phyloP scores from a whole-genome alignment of 2,329 filamentous ascomycete species.

The Beauveria varroae region DNA sequence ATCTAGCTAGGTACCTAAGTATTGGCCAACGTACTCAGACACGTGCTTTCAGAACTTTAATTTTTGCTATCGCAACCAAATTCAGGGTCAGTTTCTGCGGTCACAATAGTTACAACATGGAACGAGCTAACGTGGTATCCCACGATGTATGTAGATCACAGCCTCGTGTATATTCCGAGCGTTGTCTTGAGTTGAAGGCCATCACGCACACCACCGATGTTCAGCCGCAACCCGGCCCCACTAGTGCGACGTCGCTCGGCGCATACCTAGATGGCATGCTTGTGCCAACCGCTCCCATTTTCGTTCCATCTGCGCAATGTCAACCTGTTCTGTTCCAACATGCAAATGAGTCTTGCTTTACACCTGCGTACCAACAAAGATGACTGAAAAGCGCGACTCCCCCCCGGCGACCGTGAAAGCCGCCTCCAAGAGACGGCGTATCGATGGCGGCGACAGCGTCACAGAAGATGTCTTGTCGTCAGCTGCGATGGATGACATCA shows the following conservation, averaged over 20 bases:
- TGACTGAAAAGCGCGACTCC: constrained; percentile 3
- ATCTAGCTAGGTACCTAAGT: no score
- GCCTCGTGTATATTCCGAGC: neutral
- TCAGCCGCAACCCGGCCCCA: neutral
- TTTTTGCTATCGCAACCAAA: no score
- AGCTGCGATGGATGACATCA: constrained; percentile 4
- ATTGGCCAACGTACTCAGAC: no score
- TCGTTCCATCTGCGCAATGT: neutral
- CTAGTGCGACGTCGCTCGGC: neutral
- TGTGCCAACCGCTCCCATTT: neutral
- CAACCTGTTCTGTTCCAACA: no score
- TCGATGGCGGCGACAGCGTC: neutral
- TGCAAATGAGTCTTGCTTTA: neutral
- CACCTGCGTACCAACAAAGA: neutral
- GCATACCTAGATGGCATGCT: neutral
- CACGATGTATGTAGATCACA: neutral
- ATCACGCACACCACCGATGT: neutral
- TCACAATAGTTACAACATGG: no score
- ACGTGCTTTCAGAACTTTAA: no score
- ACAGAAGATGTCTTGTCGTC: constrained; percentile 1
- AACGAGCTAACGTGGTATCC: neutral
- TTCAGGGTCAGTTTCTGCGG: no score
- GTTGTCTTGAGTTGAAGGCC: no score
- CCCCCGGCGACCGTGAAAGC: neutral
- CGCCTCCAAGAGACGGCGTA: neutral